phyloP scores from a whole-genome alignment of 1,284 basidiomycete species.

The Malassezia arunalokei region DNA sequence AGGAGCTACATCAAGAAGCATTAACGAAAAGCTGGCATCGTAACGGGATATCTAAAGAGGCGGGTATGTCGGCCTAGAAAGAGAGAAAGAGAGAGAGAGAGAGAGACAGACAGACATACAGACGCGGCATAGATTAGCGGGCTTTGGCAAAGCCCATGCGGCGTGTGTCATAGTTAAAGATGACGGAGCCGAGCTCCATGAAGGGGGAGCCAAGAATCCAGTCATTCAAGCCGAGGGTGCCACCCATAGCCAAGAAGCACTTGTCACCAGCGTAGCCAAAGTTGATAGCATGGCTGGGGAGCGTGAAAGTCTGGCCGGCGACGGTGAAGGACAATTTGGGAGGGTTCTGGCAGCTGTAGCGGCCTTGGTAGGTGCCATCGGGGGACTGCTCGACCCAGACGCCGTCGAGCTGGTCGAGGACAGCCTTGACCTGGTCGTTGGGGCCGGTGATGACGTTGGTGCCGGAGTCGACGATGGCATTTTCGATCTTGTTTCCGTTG shows the following conservation, averaged over 20 bases:
- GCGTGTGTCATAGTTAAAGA: slow-evolving; percentile 47
- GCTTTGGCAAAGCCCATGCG: slow-evolving; percentile 47
- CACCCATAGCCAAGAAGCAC: slow-evolving; percentile 38
- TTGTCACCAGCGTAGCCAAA: slow-evolving; percentile 29
- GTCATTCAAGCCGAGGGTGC: slow-evolving; percentile 29
- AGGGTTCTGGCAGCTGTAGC: slow-evolving; percentile 28
- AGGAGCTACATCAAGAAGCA: too few species aligned
- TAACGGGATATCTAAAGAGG: too few species aligned
- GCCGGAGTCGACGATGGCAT: slow-evolving; percentile 53
- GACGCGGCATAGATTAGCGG: not conserved
- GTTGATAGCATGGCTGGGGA: slow-evolving; percentile 18
- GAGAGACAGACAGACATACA: too few species aligned
- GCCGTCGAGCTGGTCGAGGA: slow-evolving; percentile 51
- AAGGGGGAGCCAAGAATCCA: slow-evolving; percentile 48
- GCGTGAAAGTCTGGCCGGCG: slow-evolving; percentile 27
- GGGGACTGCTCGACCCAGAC: slow-evolving; percentile 20
- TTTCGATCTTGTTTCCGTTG: slow-evolving; percentile 17
- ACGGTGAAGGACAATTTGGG: slow-evolving; percentile 45
- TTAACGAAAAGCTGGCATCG: too few species aligned
- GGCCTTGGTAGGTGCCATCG: slow-evolving; percentile 43
- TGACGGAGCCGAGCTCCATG: slow-evolving; percentile 36
- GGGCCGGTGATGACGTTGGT: slow-evolving; percentile 49
- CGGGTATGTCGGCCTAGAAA: too few species aligned
- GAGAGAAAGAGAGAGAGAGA: too few species aligned
- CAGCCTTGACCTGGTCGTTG: slow-evolving; percentile 38